Percentiles rank a stretch among this genome's conserved stretches.
Evolutionary conservation across 1,284 basidiomycete species (phyloP).

Genomic region (Gomphus bonarii): DNA sequence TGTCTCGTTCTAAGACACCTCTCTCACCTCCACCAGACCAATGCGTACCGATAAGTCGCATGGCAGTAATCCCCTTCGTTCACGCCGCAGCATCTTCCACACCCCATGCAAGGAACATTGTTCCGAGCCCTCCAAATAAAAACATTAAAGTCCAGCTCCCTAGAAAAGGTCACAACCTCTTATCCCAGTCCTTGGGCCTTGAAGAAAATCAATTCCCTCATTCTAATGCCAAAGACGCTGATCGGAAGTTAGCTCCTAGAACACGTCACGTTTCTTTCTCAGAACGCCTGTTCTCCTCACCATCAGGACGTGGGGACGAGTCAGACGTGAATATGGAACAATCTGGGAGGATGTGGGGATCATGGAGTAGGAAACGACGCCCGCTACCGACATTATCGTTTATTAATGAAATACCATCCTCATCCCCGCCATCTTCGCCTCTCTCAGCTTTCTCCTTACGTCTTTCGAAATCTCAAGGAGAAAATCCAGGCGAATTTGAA

Average conservation of each 20-base stretch:
- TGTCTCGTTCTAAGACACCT: conserved; percentile 5
- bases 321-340: neutral
- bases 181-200: neutral
- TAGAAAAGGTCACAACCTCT: neutral
- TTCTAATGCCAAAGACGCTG: neutral
- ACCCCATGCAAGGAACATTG: neutral
- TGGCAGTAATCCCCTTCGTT: neutral
- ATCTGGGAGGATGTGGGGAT: conserved; percentile 7
- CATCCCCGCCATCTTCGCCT: neutral
- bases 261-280: conserved; percentile 4
- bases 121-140: conserved; percentile 3
- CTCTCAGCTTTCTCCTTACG: neutral
- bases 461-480: neutral
- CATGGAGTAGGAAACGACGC: conserved; percentile 3
- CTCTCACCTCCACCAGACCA: neutral
- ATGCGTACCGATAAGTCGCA: neutral
- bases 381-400: neutral
- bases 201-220: neutral
- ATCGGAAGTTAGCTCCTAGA: neutral
- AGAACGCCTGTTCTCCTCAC: conserved; percentile 6
- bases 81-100: neutral
- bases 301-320: neutral
- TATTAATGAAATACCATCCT: neutral
- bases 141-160: neutral
- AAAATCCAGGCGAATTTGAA: neutral